These are phyloP conservation scores for Rhododendron mucronatum DNA, from an alignment of 148 eudicot genomes.

Conservation along the genomic window DNA sequence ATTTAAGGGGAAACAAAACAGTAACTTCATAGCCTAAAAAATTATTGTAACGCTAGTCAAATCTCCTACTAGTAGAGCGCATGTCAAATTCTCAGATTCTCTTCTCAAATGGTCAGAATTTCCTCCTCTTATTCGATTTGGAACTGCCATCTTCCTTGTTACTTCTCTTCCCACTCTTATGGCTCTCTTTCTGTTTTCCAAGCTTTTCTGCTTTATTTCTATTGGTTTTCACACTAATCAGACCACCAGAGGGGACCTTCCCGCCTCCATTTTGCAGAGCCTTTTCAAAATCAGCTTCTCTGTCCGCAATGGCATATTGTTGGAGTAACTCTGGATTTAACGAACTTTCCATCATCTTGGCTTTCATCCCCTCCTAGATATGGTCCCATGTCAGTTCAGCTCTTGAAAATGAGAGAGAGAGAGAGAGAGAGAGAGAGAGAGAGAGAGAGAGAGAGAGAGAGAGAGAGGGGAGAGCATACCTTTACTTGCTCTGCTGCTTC, in stretches of 20 bases:
- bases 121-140: slow-evolving; percentile 72
- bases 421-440: neutral
- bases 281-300: slow-evolving; percentile 55
- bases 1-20: neutral
- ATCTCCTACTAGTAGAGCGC: neutral
- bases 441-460: neutral
- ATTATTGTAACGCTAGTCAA: neutral
- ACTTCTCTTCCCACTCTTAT: slow-evolving; percentile 55
- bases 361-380: slow-evolving; percentile 57
- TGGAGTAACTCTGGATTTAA: slow-evolving; percentile 53
- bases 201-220: slow-evolving; percentile 42
- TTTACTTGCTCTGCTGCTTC: slow-evolving; percentile 62
- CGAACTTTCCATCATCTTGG: slow-evolving; percentile 36
- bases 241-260: slow-evolving; percentile 47
- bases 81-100: neutral
- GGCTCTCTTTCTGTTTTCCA: slow-evolving; percentile 28
- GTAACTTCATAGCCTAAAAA: neutral
- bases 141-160: slow-evolving; percentile 43
- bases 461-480: slow-evolving; percentile 29
- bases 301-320: slow-evolving; percentile 53
- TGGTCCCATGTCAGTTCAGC: neutral
- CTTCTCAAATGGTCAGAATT: slow-evolving; percentile 17
- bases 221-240: slow-evolving; percentile 68
- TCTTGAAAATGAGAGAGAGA: neutral
- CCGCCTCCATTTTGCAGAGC: slow-evolving; percentile 55